Evolutionary conservation across 257 asterid genomes (phyloP), one percentile per base, ranked within the genome.

Genomic region (Solanum appendiculatum): DNA sequence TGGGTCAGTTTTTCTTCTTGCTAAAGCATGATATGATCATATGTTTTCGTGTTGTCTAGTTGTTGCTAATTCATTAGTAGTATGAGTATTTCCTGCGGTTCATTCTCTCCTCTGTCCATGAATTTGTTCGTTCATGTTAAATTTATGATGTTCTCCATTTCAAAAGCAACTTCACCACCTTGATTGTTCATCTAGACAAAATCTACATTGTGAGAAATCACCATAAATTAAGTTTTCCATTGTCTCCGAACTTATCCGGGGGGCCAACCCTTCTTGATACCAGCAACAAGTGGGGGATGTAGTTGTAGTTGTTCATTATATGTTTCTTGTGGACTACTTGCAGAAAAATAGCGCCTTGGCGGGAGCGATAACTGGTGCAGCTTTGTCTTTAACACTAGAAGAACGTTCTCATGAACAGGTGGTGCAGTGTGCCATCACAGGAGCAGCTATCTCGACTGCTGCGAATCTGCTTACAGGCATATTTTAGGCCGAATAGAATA

Each of bases 361-460:
- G 2, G 99, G 99, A 23, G 99, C 99, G 18, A 77, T 93, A 5
- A 96, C 99, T 0, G 98, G 99, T 63, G 99, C 98, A 9, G 98
- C 98, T 0, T 16, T 96, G 89, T 97, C 98, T 1, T 54, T 96
- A 44, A 96, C 97, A 6, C 1, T 91, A 1, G 98, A 94, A 8
- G 91, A 93, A 39, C 93, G 90, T 78, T 92, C 98, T 2, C 98
- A 95, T 39, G 98, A 96, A 88, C 97, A 94, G 36, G 88, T 95
- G 56, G 94, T 94, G 90, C 98, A 95, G 51, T 92, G 95, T 39
- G 98, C 98, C 0, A 94, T 96, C 8, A 94, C 99, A 0, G 98
- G 99, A 31, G 99, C 99, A 27, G 99, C 99, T 6, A 89, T 96
- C 81, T 94, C 99, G 15, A 87, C 97, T 11, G 99, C 98, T 1